Evolutionary conservation across 495 filamentous ascomycete species (phyloP), one percentile per base, ranked within the genome.

Genomic region (Cercophora newfieldiana): DNA sequence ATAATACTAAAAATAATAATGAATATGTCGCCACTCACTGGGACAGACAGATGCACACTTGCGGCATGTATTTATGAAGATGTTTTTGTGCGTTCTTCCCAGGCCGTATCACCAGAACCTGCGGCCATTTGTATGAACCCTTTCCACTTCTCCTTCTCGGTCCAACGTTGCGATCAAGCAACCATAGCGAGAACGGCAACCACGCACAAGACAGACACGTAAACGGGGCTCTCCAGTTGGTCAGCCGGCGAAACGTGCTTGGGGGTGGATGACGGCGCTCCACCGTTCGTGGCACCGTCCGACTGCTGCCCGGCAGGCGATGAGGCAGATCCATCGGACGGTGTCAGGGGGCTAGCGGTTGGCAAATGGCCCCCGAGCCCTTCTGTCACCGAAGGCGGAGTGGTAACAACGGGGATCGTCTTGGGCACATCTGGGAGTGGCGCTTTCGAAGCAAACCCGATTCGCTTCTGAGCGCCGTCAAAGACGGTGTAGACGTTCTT

Each of bases 401-500:
- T 14, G 44, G 64, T 66, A 26, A 64, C 56, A 1, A 57, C 14
- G 7, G 67, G n/a, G n/a, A n/a, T 62, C 49, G 71, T 26, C 47
- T 64, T 68, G n/a, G 69, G 55, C 50, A 37, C 37, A 22, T 8
- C 29, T 16, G 68, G 59, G 22, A 64, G 61, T 16, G 66, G 48
- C 10, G 75, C 71, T 60, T 75, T 80, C 30, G 66, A 61, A 12
- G 80, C 80, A 51, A 83, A 82, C 18, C 81, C 87, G 66, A 89
- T 80, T 61, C 80, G 82, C 37, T 66, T 78, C 62, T 84, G 70
- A 29, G 86, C 91, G 44, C 83, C 85, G 73, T 96, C 92, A 69
- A 96, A 96, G 22, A 95, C 88, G 24, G 85, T 79, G 77, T 95
- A 95, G n/a, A 96, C 91, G 67, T 96, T 95, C 79, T 96, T 96